A percentile compares a stretch with the other conserved stretches of the same genome.
These are phyloP conservation scores for Nannizzia gypsea DNA, from an alignment of 2,329 filamentous ascomycete species.

Conservation along the genomic window DNA sequence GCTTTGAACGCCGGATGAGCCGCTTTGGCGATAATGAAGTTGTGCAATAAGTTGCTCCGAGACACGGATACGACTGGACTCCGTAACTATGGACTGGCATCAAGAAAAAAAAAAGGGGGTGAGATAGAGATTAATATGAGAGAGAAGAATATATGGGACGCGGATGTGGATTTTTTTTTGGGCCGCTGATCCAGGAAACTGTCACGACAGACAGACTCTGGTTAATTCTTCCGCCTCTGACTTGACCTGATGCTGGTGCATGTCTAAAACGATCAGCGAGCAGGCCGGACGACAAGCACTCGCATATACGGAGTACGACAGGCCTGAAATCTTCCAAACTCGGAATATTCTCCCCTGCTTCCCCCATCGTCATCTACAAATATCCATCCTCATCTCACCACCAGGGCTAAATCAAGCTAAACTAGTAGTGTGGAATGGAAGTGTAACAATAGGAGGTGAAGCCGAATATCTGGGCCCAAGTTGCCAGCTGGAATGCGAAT, in stretches of 20 bases:
- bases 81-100: neutral
- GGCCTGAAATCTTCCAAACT: neutral
- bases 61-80: neutral
- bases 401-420: neutral
- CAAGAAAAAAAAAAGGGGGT: neutral
- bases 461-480: constrained; percentile 4
- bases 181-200: neutral
- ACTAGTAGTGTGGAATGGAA: neutral
- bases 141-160: neutral
- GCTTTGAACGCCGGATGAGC: neutral
- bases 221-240: neutral
- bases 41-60: neutral
- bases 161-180: neutral
- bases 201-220: neutral
- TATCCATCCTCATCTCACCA: neutral
- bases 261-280: neutral
- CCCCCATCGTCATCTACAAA: neutral
- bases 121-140: neutral
- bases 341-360: neutral
- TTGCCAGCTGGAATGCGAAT: neutral
- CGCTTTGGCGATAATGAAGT: neutral
- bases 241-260: neutral
- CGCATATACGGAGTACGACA: constrained; percentile 2
- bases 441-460: constrained; percentile 4
- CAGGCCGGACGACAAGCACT: neutral